Evolutionary conservation across 441 rosid genomes (phyloP), one percentile per base, ranked within the genome.

Genomic region (Adansonia gregorii): DNA sequence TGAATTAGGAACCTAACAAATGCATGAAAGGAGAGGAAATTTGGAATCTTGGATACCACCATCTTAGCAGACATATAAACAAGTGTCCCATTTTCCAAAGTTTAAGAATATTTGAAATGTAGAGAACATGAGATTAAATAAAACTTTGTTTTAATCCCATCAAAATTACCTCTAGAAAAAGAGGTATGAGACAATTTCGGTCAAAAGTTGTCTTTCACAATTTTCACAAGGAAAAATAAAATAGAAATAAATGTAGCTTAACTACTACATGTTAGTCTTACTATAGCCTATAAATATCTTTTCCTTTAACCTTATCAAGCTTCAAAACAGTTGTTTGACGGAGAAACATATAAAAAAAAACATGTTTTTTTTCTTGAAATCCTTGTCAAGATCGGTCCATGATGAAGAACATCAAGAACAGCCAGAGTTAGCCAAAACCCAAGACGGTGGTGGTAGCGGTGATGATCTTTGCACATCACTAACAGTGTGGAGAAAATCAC

Each of bases 401-500:
- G 88, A 87, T 63, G 87, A 63, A 63, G 17, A 82, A 12, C 75
- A 67, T 8, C 78, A 79, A 6, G 79, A 80, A 22, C 73, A 61
- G 2, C 68, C 24, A 3, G 81, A 41, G 76, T 41, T 73, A 74
- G 41, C 17, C 51, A 9, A 61, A 49, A 56, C n/a, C 22, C 69
- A 48, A 41, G 88, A 80, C 2, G 56, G 78, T 2, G 39, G 4
- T 11, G 39, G 39, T 27, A 52, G 64, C 1, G 19, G 1, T 63
- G n/a, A 1, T 24, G 61, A 9, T 19, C 17, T 65, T 20, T 80
- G 83, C 77, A 83, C 81, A 8, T 84, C 85, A 31, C 78, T 94
- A 43, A 94, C 98, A 22, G 97, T 94, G 64, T 94, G 98, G 98
- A 90, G 93, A 83, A 94, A 94, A 82, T 94, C 98, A 9, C 89